Percentiles rank a stretch among this genome's conserved stretches.
Evolutionary conservation across 768 basidiomycete species (phyloP).

Genomic region (Lentinula raphanica): DNA sequence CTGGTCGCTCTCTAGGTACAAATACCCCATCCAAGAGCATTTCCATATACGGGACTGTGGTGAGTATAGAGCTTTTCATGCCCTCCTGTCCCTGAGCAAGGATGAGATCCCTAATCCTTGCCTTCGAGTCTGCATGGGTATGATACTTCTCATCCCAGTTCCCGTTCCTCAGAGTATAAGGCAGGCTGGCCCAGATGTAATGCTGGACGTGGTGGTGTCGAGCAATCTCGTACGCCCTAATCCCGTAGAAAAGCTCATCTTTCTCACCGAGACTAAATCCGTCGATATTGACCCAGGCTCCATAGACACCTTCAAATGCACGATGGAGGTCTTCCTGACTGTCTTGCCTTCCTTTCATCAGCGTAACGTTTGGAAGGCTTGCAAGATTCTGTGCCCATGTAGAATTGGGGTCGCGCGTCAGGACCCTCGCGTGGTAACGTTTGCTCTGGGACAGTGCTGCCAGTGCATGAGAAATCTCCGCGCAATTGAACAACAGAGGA

Average conservation of each 20-base stretch:
- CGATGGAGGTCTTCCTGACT: not conserved
- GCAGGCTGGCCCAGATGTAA: not conserved
- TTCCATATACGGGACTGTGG: not conserved
- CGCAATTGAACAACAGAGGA: too few relatives aligned
- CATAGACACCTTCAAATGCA: slow-evolving; percentile 8
- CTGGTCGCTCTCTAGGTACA: not conserved
- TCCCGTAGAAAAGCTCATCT: slow-evolving; percentile 19
- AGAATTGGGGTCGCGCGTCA: not conserved
- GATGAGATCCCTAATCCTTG: not conserved
- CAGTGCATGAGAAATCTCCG: too few relatives aligned
- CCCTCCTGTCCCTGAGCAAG: not conserved
- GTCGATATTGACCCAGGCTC: slow-evolving; percentile 36
- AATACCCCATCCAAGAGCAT: not conserved
- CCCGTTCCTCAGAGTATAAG: not conserved
- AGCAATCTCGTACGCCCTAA: not conserved
- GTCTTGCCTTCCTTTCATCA: not conserved
- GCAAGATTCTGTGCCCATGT: not conserved
- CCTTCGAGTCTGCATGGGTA: not conserved
- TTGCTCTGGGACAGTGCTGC: not conserved
- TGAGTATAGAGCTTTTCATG: not conserved
- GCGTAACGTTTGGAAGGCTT: not conserved
- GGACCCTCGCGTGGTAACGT: not conserved
- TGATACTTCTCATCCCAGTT: not conserved
- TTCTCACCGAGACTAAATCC: slow-evolving; percentile 37
- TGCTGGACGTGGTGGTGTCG: not conserved